Evolutionary conservation across 352 stramenopile genomes (phyloP), one percentile per base, ranked within the genome.

Genomic region (Globisporangium perplexum): DNA sequence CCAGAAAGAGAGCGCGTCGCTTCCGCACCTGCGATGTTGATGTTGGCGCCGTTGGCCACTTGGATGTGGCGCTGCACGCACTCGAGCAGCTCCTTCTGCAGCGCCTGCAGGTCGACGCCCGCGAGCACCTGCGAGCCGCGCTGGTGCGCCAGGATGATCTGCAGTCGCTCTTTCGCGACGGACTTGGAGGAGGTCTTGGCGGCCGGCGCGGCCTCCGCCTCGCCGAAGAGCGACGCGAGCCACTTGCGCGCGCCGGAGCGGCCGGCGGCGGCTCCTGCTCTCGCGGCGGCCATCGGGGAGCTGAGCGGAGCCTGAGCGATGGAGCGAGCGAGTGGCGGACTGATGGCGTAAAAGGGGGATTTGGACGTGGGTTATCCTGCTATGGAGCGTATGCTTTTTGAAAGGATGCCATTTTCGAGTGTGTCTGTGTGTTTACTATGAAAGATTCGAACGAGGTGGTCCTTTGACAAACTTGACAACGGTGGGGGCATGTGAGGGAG

Each of bases 121-220:
- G 83, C 78, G 31, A 95, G 77, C 67, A 93, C 75, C 49, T 93
- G 83, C 26, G 69, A 87, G 57, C 85, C 85, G 35, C 85, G 79
- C 60, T 95, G 85, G 60, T 95, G 85, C 60, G 85, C 83, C 35
- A 95, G 60, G 48, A 95, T 95, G 63, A 95, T 95, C 71, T 95
- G 85, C 57, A 95, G 63, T 10, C 85, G 79, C 63, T 95, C 85
- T 60, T 95, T 95, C 28, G 79, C 85, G 45, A 95, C 77, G 0
- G 83, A 89, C 58, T 91, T 91, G 64, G 83, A 90, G 14, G 69
- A 47, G 0, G 36, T 49, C 15, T 56, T 64, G 5, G 74, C 68
- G 10, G 53, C 30, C 0, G 53, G 47, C 1, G 51, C 46, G 0
- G 62, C 49, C 38, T 71, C 57, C 7, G 72, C 63, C 20, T 91